Evolutionary conservation across 768 basidiomycete genomes (phyloP).

Genomic region (Amyloporia xantha): DNA sequence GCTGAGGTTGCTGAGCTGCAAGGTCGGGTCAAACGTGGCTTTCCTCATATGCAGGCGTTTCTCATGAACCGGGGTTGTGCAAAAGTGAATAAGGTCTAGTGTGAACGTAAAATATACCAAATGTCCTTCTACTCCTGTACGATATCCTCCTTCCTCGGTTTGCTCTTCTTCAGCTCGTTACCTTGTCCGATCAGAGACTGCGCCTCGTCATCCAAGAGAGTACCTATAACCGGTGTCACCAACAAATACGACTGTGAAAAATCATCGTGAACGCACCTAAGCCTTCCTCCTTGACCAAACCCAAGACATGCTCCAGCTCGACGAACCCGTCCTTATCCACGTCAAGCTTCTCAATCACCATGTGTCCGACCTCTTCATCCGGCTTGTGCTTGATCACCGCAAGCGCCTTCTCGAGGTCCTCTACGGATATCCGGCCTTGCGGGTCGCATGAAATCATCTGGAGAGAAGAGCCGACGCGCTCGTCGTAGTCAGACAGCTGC

Average conservation of each 20-base stretch:
- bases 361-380: conserved; percentile 80
- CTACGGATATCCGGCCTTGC: conserved; percentile 83
- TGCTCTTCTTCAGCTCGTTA: conserved; percentile 69
- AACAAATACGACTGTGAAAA: neutral
- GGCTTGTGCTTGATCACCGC: conserved; percentile 92
- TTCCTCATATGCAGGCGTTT: no score
- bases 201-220: conserved; percentile 80
- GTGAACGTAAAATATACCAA: neutral
- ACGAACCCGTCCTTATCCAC: conserved; percentile 95
- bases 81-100: neutral
- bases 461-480: conserved; percentile 74
- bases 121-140: conserved; percentile 69
- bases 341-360: conserved; percentile 88
- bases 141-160: conserved; percentile 94
- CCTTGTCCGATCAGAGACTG: conserved; percentile 80
- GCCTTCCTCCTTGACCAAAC: conserved; percentile 82
- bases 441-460: conserved; percentile 83
- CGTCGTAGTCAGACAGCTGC: conserved; percentile 90
- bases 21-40: no score
- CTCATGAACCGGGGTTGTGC: no score
- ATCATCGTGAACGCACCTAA: conserved; percentile 46
- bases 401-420: conserved; percentile 86
- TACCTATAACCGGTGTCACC: conserved; percentile 39
- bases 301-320: conserved; percentile 90
- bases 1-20: no score